These are phyloP conservation scores for Tricholoma furcatifolium DNA, from an alignment of 768 basidiomycete genomes.

Conservation along the genomic window DNA sequence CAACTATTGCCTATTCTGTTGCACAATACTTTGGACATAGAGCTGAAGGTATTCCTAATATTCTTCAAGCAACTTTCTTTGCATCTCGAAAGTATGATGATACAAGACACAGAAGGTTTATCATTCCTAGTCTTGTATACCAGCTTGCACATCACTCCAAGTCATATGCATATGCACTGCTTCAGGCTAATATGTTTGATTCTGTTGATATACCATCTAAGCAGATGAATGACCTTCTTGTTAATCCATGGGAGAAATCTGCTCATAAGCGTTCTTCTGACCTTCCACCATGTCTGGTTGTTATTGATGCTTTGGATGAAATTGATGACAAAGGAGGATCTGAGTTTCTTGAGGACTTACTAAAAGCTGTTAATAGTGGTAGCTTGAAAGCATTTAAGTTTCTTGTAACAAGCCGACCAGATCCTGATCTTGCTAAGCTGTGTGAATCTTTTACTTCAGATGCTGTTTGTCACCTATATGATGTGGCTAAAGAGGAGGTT, in stretches of 20 bases:
- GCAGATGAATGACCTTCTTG: slow-evolving; percentile 19
- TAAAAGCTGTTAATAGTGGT: not conserved
- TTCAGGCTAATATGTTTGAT: slow-evolving; percentile 2
- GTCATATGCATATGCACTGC: not conserved
- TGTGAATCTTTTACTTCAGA: slow-evolving; percentile 16
- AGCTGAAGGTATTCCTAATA: not conserved
- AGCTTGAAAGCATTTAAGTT: slow-evolving; percentile 19
- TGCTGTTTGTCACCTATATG: slow-evolving; percentile 13
- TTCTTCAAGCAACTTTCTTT: slow-evolving; percentile 26
- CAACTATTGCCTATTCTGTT: slow-evolving; percentile 26
- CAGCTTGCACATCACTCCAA: not conserved
- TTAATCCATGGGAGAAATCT: slow-evolving; percentile 19
- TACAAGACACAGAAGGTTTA: slow-evolving; percentile 11
- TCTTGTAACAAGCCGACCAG: slow-evolving; percentile 21
- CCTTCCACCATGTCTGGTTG: slow-evolving; percentile 9
- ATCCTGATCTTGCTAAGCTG: slow-evolving; percentile 9
- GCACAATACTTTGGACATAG: slow-evolving; percentile 15
- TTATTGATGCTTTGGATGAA: slow-evolving; percentile 13
- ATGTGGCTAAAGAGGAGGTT: not conserved
- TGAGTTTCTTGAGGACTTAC: slow-evolving; percentile 4
- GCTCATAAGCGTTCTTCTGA: not conserved
- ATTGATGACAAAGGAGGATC: slow-evolving; percentile 12
- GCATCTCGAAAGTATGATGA: slow-evolving; percentile 24
- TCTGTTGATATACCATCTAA: not conserved
- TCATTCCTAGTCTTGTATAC: slow-evolving; percentile 19